A percentile compares a stretch with the other conserved stretches of the same genome.
Conservation (phyloP, 164 flowering plant genomes). For the Liriodendron chinense region DNA sequence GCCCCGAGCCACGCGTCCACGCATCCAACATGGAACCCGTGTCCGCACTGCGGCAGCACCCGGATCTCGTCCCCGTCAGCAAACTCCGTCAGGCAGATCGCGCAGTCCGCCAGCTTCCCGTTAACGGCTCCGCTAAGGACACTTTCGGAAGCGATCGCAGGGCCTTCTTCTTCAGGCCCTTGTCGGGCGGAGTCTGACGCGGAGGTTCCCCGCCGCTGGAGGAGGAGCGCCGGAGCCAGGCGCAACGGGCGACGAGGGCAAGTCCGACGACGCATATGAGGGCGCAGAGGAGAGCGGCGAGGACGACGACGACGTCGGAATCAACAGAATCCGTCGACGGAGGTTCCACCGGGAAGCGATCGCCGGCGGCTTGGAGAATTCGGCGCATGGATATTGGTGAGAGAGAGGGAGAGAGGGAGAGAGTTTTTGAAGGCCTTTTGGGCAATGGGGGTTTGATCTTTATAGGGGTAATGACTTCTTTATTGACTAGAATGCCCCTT, state of each 20-base stretch:
- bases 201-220: not conserved
- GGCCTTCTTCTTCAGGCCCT: slow-evolving; percentile 80
- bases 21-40: slow-evolving; percentile 77
- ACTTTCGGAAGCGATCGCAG: slow-evolving; percentile 63
- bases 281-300: slow-evolving; percentile 88
- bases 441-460: not conserved
- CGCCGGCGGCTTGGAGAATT: slow-evolving; percentile 26
- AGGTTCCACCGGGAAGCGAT: slow-evolving; percentile 11
- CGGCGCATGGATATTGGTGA: slow-evolving; percentile 29
- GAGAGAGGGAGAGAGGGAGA: slow-evolving; percentile 20
- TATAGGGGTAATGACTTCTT: not conserved
- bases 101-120: slow-evolving; percentile 60
- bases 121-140: slow-evolving; percentile 26
- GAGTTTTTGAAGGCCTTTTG: not conserved
- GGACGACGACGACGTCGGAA: slow-evolving; percentile 83
- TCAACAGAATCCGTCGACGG: slow-evolving; percentile 29
- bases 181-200: slow-evolving; percentile 39
- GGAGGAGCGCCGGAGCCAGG: slow-evolving; percentile 68
- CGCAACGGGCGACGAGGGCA: slow-evolving; percentile 81
- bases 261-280: slow-evolving; percentile 88
- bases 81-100: slow-evolving; percentile 83
- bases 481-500: not conserved
- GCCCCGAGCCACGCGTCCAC: slow-evolving; percentile 82
- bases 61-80: slow-evolving; percentile 70
- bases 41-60: slow-evolving; percentile 81